These are phyloP conservation scores for Ophiostoma himal-ulmi DNA, from an alignment of 2,329 filamentous ascomycete genomes.

Conservation along the genomic window DNA sequence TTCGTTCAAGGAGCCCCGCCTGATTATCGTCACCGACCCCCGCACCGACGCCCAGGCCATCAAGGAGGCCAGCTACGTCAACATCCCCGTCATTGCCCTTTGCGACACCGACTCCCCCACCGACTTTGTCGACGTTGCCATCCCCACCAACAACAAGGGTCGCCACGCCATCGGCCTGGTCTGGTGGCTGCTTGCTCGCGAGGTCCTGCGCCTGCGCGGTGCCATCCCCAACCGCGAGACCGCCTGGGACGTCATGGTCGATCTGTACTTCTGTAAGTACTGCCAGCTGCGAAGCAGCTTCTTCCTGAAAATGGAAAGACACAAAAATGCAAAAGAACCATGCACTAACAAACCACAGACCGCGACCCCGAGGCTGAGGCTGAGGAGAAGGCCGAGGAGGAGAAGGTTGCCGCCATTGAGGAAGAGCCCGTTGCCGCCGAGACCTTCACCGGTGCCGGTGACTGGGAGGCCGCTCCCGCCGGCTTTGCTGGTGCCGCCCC, in stretches of 20 bases:
- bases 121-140: slow-evolving; percentile 99
- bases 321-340: not conserved
- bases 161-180: slow-evolving; percentile 96
- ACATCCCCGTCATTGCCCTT: slow-evolving; percentile 99
- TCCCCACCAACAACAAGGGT: slow-evolving; percentile 99
- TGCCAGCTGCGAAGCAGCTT: not conserved
- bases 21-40: slow-evolving; percentile 98
- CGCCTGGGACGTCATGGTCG: slow-evolving; percentile 98
- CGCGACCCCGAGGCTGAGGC: slow-evolving; percentile 99
- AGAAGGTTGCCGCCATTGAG: slow-evolving; percentile 81
- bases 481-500: slow-evolving; percentile 59
- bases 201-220: slow-evolving; percentile 97
- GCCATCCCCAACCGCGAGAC: slow-evolving; percentile 93
- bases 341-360: slow-evolving; percentile 46
- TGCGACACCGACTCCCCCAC: slow-evolving; percentile 99
- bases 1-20: slow-evolving; percentile 99
- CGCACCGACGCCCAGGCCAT: slow-evolving; percentile 99
- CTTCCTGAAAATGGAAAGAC: not conserved
- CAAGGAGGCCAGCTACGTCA: slow-evolving; percentile 99
- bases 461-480: slow-evolving; percentile 80
- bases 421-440: slow-evolving; percentile 77
- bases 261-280: slow-evolving; percentile 92
- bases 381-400: slow-evolving; percentile 92
- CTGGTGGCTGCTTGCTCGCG: slow-evolving; percentile 99
- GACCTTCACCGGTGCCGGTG: slow-evolving; percentile 61